Evolutionary conservation across 306 rosid species (phyloP), one percentile per base, ranked within the genome.

Genomic region (Cicer arietinum): DNA sequence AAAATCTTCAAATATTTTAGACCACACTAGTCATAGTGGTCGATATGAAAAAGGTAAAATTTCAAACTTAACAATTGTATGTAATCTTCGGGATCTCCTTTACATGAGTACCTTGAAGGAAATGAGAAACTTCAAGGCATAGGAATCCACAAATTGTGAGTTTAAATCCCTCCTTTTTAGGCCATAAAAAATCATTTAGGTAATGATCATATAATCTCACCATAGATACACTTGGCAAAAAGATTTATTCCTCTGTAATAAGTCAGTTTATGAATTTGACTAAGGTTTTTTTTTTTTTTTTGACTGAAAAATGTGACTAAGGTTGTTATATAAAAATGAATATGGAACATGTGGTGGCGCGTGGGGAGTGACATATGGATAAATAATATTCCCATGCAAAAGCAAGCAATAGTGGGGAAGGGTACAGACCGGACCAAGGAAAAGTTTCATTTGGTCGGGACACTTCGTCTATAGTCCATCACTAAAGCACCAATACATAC

Each of bases 381-480:
- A 41, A 45, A 59, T 30, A 67, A 67, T 50, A 73, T 44, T 18
- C 71, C 46, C 68, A 54, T 63, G 63, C 71, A 70, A 39, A 39
- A 77, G 74, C 48, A 71, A 77, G 57, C 40, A 65, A 73, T 58
- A 51, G 75, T 41, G 79, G 53, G 76, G 80, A 72, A 76, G 80
- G 87, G 76, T 76, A 73, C 76, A 80, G 82, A 63, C 83, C 76
- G 56, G 83, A 82, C 88, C 81, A 41, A 62, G 57, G 64, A 82
- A 88, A 84, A 67, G 87, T 40, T 61, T 68, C 73, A 44, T 60
- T 71, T 72, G 83, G 88, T 82, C 77, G 88, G 85, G 77, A 75
- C 80, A 75, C 54, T 45, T 22, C 35, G 70, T 16, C 66, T 60
- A 60, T 60, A 35, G 62, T 56, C 60, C 60, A 69, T 69, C 60